A percentile compares a stretch with the other conserved stretches of the same genome.
Conservation (phyloP, 2,329 filamentous ascomycete genomes). For the Chlorencoelia australis region DNA sequence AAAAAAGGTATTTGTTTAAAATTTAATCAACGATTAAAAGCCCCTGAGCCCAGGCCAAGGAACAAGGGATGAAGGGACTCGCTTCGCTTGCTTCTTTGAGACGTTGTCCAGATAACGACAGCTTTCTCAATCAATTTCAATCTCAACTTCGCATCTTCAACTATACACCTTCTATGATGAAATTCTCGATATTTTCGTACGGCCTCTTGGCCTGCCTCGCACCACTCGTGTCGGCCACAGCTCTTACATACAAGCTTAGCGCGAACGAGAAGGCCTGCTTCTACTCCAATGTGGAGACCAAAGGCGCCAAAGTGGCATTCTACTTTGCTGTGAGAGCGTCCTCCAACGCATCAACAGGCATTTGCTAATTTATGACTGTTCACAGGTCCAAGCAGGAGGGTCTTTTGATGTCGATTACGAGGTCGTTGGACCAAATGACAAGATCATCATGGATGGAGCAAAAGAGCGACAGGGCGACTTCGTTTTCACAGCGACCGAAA, state of each 20-base stretch:
- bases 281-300: constrained; percentile 68
- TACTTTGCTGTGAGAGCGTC: constrained; percentile 85
- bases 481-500: constrained; percentile 84
- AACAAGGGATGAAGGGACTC: too few species aligned
- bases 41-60: too few species aligned
- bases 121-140: constrained; percentile 3
- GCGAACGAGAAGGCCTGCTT: constrained; percentile 96
- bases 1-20: too few species aligned
- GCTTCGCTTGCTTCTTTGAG: constrained; percentile 1
- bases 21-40: too few species aligned
- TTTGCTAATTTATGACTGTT: neutral
- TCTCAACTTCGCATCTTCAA: constrained; percentile 4
- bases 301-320: constrained; percentile 85
- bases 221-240: constrained; percentile 70
- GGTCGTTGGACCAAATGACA: constrained; percentile 72
- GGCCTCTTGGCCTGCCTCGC: constrained; percentile 63
- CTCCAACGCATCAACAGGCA: neutral
- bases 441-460: constrained; percentile 70
- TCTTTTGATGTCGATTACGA: constrained; percentile 95
- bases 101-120: constrained; percentile 12
- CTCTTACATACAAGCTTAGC: constrained; percentile 82
- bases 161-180: constrained; percentile 42
- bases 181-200: constrained; percentile 48
- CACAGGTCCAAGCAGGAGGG: constrained; percentile 90
- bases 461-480: constrained; percentile 97